Conservation (phyloP, 176 grass and related monocot species). For the Aegilops sharonensis region DNA sequence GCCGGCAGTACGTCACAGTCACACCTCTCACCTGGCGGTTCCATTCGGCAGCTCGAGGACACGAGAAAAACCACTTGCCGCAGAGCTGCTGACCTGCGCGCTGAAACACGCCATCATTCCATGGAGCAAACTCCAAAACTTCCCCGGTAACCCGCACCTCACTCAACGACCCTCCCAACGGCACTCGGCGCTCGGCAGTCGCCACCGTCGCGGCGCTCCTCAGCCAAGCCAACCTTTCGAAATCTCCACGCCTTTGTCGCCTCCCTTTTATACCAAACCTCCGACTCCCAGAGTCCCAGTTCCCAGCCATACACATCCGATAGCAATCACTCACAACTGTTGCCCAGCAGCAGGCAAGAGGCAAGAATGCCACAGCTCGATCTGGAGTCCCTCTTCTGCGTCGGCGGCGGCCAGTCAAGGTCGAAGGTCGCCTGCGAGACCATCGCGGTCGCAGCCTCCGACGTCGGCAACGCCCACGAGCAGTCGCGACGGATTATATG, state of each 20-base stretch:
- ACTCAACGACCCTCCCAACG: slow-evolving; percentile 5
- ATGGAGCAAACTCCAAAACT: neutral
- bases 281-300: neutral
- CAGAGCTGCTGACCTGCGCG: neutral
- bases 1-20: neutral
- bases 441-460: neutral
- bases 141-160: neutral
- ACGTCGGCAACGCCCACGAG: neutral
- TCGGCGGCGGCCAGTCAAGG: neutral
- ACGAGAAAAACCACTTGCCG: neutral
- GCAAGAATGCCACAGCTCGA: slow-evolving; percentile 22
- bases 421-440: slow-evolving; percentile 15
- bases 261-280: slow-evolving; percentile 15
- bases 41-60: neutral
- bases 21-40: neutral
- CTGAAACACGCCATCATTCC: neutral
- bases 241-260: slow-evolving; percentile 10
- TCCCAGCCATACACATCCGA: neutral
- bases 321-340: neutral
- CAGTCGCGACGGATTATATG: neutral
- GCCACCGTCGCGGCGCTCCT: slow-evolving; percentile 7
- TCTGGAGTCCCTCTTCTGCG: neutral
- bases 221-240: slow-evolving; percentile 14
- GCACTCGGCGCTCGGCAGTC: slow-evolving; percentile 18
- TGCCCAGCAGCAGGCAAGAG: neutral